These are phyloP conservation scores for Podaxis rugospora DNA, from an alignment of 768 basidiomycete species.

Conservation along the genomic window DNA sequence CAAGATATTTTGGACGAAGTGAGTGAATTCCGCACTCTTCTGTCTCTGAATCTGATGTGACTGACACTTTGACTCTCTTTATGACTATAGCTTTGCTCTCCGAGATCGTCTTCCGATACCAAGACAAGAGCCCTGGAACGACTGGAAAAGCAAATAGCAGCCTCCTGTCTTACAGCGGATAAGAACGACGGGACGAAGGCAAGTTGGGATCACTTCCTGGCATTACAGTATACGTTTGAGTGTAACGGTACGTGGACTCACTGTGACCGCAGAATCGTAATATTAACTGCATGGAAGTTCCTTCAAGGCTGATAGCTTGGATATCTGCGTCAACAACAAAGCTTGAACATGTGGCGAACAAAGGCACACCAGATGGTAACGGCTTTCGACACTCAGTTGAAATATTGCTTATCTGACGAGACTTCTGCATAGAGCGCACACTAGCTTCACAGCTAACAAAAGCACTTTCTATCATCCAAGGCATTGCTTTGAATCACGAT, in stretches of 20 bases:
- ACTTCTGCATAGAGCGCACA: slow-evolving; percentile 29
- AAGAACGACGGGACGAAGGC: slow-evolving; percentile 32
- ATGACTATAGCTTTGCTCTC: slow-evolving; percentile 55
- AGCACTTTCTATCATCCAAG: slow-evolving; percentile 71
- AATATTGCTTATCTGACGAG: neutral
- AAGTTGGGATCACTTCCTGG: slow-evolving; percentile 50
- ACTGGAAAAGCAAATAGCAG: slow-evolving; percentile 52
- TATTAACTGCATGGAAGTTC: slow-evolving; percentile 39
- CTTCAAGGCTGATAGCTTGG: slow-evolving; percentile 63
- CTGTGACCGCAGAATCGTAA: neutral
- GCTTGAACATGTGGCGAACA: slow-evolving; percentile 46
- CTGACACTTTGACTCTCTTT: slow-evolving; percentile 3
- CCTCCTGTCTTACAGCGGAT: slow-evolving; percentile 33
- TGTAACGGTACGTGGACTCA: slow-evolving; percentile 60
- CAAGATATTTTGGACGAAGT: slow-evolving; percentile 70
- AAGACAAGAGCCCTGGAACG: slow-evolving; percentile 51
- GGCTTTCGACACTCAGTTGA: slow-evolving; percentile 1
- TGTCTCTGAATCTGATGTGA: neutral
- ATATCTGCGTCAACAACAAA: slow-evolving; percentile 44
- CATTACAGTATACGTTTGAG: slow-evolving; percentile 76
- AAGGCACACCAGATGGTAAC: slow-evolving; percentile 39
- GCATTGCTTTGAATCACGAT: slow-evolving; percentile 64
- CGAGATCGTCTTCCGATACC: slow-evolving; percentile 46
- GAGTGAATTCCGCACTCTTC: slow-evolving; percentile 19
- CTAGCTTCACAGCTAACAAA: slow-evolving; percentile 52